A percentile compares a stretch with the other conserved stretches of the same genome.
These are phyloP conservation scores for Phaseolus lunatus DNA, from an alignment of 306 rosid species.

Conservation along the genomic window DNA sequence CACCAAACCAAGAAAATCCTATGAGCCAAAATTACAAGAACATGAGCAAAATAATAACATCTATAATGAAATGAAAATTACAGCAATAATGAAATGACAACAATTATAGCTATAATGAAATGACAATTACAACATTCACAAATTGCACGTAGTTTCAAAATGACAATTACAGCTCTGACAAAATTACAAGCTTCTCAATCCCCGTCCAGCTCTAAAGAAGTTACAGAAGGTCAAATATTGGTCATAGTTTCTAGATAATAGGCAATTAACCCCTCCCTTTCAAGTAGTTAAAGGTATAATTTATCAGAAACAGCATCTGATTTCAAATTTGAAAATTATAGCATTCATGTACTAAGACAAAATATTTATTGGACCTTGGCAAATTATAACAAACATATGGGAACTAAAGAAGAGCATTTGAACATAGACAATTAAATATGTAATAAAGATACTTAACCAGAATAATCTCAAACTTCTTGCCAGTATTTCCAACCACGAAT, in stretches of 20 bases:
- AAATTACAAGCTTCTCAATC: constrained; percentile 10
- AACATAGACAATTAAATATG: constrained; percentile 18
- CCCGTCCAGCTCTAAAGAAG: not conserved
- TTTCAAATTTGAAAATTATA: constrained; percentile 3
- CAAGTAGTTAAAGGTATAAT: not conserved
- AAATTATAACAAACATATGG: not conserved
- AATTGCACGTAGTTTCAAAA: too few relatives aligned
- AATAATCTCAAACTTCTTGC: constrained; percentile 79
- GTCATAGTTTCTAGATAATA: not conserved
- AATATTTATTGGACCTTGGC: not conserved
- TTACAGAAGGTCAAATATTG: not conserved
- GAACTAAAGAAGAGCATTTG: not conserved
- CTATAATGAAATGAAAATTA: not conserved
- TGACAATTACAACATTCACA: too few relatives aligned
- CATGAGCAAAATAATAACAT: constrained; percentile 14
- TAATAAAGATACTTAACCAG: constrained; percentile 74
- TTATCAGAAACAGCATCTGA: not conserved
- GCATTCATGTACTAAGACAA: constrained; percentile 9
- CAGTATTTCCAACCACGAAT: constrained; percentile 78
- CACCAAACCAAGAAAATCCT: constrained; percentile 67
- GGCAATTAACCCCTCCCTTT: not conserved
- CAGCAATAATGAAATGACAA: too few relatives aligned
- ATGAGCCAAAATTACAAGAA: constrained; percentile 17
- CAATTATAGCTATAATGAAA: not conserved
- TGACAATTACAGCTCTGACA: not conserved